Percentiles rank a stretch among this genome's conserved stretches.
Evolutionary conservation across 345 rosid species (phyloP).

Genomic region (Ceriops decandra): DNA sequence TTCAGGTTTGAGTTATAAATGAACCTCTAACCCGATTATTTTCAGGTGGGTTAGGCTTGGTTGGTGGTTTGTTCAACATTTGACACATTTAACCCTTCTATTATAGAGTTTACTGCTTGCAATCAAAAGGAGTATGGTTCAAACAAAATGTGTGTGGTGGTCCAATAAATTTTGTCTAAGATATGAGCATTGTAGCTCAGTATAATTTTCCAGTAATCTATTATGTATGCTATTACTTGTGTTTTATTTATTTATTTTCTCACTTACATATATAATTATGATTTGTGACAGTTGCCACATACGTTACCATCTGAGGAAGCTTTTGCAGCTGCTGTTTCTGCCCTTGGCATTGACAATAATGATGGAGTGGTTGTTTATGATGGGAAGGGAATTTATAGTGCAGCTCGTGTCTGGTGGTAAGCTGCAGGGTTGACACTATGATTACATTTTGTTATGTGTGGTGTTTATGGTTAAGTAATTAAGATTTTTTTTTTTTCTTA

Average conservation of each 20-base stretch:
- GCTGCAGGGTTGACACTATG: constrained; percentile 26
- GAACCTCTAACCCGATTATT: too few species aligned
- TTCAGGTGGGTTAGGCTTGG: too few species aligned
- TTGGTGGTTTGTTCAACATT: too few species aligned
- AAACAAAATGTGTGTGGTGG: not conserved
- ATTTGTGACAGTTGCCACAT: constrained; percentile 76
- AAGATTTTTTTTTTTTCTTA: not conserved
- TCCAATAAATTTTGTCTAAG: not conserved
- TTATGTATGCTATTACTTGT: not conserved
- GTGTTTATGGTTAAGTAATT: constrained; percentile 1
- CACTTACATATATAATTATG: not conserved
- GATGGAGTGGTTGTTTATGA: constrained; percentile 93
- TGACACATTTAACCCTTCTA: too few species aligned
- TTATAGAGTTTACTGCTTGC: too few species aligned
- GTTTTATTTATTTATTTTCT: not conserved
- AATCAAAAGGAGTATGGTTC: not conserved
- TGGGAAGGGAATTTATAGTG: constrained; percentile 96
- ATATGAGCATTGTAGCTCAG: not conserved
- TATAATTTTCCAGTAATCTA: not conserved
- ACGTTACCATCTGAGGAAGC: constrained; percentile 97
- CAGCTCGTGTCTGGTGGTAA: constrained; percentile 99
- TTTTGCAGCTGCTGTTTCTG: constrained; percentile 93
- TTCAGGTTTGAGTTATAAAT: too few species aligned
- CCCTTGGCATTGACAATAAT: constrained; percentile 86
- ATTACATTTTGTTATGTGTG: not conserved